These are phyloP conservation scores for Ophiostoma sp. DNA, from an alignment of 2,329 filamentous ascomycete genomes.

Conservation along the genomic window DNA sequence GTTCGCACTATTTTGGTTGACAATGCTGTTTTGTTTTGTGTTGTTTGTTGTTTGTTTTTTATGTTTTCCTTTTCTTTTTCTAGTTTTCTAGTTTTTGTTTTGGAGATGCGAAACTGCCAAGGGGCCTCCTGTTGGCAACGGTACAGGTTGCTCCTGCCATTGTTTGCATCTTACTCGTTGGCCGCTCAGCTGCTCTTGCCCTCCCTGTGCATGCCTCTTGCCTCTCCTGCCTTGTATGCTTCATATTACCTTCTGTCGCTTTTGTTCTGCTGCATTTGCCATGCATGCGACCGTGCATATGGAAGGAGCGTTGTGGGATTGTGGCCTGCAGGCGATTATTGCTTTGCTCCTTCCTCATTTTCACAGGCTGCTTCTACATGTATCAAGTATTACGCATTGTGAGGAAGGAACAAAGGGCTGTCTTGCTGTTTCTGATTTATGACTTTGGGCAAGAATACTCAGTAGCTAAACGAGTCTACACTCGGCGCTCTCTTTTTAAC, in stretches of 20 bases:
- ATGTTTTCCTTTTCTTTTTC: background rate
- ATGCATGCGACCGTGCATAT: conserved; percentile 4
- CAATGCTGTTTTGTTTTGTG: background rate
- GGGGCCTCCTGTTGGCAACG: background rate
- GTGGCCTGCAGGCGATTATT: background rate
- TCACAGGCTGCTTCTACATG: background rate
- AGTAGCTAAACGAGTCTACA: background rate
- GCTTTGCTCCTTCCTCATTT: conserved; percentile 8
- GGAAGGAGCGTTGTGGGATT: conserved; percentile 5
- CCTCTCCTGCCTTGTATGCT: conserved; percentile 1
- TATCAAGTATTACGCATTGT: background rate
- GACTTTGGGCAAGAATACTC: background rate
- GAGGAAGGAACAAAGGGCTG: conserved; percentile 9
- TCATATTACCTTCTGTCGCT: background rate
- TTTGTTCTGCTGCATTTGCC: conserved; percentile 1
- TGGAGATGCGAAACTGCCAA: background rate
- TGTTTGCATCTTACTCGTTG: background rate
- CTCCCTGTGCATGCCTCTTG: background rate
- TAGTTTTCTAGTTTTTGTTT: background rate
- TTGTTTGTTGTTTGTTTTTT: too few species aligned
- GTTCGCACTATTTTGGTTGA: background rate
- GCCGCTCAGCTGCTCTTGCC: background rate
- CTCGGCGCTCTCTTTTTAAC: background rate
- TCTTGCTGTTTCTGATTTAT: background rate
- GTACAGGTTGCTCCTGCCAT: background rate